These are phyloP conservation scores for Silene latifolia DNA, from an alignment of 148 eudicot species.

Conservation along the genomic window DNA sequence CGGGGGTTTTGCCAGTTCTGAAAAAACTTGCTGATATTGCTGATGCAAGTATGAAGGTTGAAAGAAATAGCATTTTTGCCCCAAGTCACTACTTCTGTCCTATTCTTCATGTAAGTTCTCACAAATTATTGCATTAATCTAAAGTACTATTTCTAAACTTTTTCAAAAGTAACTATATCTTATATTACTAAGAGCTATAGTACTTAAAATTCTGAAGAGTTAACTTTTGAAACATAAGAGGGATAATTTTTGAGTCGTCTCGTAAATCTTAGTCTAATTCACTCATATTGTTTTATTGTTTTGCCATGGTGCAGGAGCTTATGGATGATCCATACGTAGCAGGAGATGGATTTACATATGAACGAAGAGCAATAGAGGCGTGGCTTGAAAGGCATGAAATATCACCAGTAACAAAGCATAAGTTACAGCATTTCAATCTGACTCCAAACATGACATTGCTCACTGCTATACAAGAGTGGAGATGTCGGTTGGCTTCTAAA, in stretches of 20 bases:
- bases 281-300: not conserved
- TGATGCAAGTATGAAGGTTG: constrained; percentile 41
- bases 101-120: constrained; percentile 39
- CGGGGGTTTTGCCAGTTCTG: constrained; percentile 57
- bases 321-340: constrained; percentile 91
- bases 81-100: constrained; percentile 83
- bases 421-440: constrained; percentile 50
- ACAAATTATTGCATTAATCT: not conserved
- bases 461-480: constrained; percentile 81
- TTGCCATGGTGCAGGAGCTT: constrained; percentile 45
- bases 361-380: constrained; percentile 65
- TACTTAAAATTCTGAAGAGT: too few species aligned
- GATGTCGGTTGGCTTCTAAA: constrained; percentile 33
- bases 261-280: not conserved
- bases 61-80: constrained; percentile 33
- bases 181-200: too few species aligned
- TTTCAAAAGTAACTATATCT: not conserved
- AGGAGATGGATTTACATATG: constrained; percentile 84
- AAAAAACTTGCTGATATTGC: constrained; percentile 70
- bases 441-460: constrained; percentile 69
- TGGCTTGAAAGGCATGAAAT: constrained; percentile 65
- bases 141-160: not conserved
- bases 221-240: not conserved
- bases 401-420: constrained; percentile 69
- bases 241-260: not conserved